These are phyloP conservation scores for Cucurbitaria berberidis DNA, from an alignment of 2,329 filamentous ascomycete genomes.

Conservation along the genomic window DNA sequence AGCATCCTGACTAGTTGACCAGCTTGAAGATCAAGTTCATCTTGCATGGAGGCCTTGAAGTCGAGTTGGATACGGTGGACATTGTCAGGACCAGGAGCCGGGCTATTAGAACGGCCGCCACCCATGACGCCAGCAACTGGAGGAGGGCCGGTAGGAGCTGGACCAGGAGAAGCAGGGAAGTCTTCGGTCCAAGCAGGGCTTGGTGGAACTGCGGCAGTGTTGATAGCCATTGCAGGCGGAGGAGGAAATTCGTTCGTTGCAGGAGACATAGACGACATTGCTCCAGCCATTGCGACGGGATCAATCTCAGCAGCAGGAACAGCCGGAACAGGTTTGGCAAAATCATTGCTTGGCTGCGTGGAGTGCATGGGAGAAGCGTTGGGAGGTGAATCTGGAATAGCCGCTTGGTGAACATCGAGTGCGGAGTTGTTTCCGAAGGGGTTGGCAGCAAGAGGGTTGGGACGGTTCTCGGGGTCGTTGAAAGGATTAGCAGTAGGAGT, in stretches of 20 bases:
- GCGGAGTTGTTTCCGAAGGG: slow-evolving; percentile 57
- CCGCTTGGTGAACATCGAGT: slow-evolving; percentile 42
- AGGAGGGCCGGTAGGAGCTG: slow-evolving; percentile 46
- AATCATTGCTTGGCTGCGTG: slow-evolving; percentile 29
- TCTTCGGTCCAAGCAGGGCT: slow-evolving; percentile 69
- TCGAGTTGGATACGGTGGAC: slow-evolving; percentile 95
- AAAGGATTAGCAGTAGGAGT: slow-evolving; percentile 71
- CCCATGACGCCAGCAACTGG: slow-evolving; percentile 62
- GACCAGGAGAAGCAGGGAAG: slow-evolving; percentile 60
- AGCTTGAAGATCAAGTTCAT: slow-evolving; percentile 81
- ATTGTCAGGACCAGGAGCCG: slow-evolving; percentile 58
- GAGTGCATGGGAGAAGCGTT: slow-evolving; percentile 32
- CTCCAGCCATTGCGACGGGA: slow-evolving; percentile 45
- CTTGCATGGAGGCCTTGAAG: slow-evolving; percentile 89
- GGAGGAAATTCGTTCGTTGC: slow-evolving; percentile 19
- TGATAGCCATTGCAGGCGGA: slow-evolving; percentile 60
- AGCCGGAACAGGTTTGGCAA: slow-evolving; percentile 45
- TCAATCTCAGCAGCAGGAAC: slow-evolving; percentile 52
- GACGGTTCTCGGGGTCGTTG: slow-evolving; percentile 52
- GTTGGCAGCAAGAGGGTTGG: slow-evolving; percentile 57
- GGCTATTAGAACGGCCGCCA: slow-evolving; percentile 68
- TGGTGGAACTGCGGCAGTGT: slow-evolving; percentile 47
- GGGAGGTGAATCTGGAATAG: slow-evolving; percentile 34
- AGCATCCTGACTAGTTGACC: slow-evolving; percentile 87
- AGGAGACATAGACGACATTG: slow-evolving; percentile 38